A percentile compares a stretch with the other conserved stretches of the same genome.
Evolutionary conservation across 2,329 filamentous ascomycete species (phyloP).

Genomic region (Ophiocordyceps sinensis): DNA sequence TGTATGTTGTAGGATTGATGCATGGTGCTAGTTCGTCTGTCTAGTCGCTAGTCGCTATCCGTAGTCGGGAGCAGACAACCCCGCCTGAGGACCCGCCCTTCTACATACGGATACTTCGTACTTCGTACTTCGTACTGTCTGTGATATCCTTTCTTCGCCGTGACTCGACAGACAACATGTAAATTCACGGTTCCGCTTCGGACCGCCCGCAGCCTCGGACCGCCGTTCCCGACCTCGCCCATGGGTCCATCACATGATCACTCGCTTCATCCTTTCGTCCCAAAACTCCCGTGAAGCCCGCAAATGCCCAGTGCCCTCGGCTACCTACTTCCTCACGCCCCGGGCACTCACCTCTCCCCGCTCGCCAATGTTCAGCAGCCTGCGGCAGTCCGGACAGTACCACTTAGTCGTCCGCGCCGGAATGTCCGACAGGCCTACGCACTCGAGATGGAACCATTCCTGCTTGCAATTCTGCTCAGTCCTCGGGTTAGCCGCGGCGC

Average conservation of each 20-base stretch:
- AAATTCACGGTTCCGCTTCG: too few species aligned
- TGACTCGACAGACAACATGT: too few species aligned
- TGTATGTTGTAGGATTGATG: too few species aligned
- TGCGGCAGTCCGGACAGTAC: conserved; percentile 69
- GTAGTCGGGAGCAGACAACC: too few species aligned
- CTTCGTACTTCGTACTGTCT: too few species aligned
- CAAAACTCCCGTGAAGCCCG: conserved; percentile 4
- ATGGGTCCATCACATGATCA: too few species aligned
- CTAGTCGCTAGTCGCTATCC: too few species aligned
- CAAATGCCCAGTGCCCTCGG: not conserved
- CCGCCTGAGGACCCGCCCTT: not conserved
- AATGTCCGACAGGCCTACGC: conserved; percentile 53
- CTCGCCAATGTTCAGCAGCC: conserved; percentile 46
- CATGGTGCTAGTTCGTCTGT: too few species aligned
- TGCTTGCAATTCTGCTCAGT: conserved; percentile 49
- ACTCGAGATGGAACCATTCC: conserved; percentile 77
- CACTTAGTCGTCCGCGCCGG: conserved; percentile 64
- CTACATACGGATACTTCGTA: too few species aligned
- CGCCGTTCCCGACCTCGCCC: too few species aligned
- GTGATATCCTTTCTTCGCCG: too few species aligned
- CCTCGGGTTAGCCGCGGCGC: not conserved
- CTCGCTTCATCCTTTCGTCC: not conserved
- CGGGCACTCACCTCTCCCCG: conserved; percentile 48
- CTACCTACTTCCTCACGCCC: conserved; percentile 32
- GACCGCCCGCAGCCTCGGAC: too few species aligned